phyloP scores from a whole-genome alignment of 108 stramenopile species.

The Schizochytrium sp. region DNA sequence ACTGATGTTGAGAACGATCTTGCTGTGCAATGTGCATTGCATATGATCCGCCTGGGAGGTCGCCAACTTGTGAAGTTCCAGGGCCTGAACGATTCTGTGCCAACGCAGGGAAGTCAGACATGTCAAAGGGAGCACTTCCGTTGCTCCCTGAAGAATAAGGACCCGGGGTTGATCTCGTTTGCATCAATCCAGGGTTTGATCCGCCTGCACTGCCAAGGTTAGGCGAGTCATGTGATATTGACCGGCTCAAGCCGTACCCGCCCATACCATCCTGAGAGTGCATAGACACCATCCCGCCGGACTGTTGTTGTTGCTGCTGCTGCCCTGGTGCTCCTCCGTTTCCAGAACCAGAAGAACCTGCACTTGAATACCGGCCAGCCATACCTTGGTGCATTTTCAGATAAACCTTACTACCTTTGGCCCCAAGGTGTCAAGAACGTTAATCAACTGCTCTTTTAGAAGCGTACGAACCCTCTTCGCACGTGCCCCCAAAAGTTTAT shows the following conservation, averaged over 20 bases:
- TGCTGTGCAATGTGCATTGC: conserved; percentile 10
- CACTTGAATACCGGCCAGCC: not conserved
- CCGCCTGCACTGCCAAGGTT: not conserved
- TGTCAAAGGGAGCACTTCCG: conserved; percentile 21
- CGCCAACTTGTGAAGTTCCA: not conserved
- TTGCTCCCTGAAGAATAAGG: not conserved
- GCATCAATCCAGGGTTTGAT: no score
- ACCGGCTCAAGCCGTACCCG: conserved; percentile 3
- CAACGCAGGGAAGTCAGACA: conserved; percentile 60
- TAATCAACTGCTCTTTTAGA: no score
- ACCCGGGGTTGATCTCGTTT: not conserved
- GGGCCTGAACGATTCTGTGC: conserved; percentile 4
- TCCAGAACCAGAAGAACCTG: not conserved
- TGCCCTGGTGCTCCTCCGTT: not conserved
- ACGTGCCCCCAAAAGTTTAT: no score
- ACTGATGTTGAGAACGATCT: not conserved
- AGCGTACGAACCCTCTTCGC: no score
- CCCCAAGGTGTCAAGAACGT: no score
- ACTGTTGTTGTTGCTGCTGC: conserved; percentile 55
- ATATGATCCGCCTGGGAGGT: not conserved
- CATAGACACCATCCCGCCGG: conserved; percentile 15
- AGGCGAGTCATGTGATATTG: not conserved
- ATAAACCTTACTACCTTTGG: not conserved
- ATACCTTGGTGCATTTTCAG: not conserved
- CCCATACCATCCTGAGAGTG: conserved; percentile 8